Conservation (phyloP, 2,329 filamentous ascomycete genomes). For the Pseudogymnoascus sp. region DNA sequence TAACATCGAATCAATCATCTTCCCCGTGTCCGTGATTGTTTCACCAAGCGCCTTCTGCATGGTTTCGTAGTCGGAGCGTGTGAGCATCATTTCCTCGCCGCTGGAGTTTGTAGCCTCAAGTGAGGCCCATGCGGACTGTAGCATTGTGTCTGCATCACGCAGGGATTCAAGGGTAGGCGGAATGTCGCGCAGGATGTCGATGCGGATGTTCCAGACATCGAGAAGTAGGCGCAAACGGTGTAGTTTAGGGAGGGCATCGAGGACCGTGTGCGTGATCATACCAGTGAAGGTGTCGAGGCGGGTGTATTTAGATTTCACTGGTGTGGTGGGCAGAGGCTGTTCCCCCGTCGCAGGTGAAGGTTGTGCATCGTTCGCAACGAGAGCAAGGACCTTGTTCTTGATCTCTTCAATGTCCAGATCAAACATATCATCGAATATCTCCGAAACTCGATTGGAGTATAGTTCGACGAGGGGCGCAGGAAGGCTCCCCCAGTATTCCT, state of each 20-base stretch:
- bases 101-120: neutral
- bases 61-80: conserved; percentile 34
- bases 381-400: conserved; percentile 74
- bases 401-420: conserved; percentile 74
- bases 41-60: conserved; percentile 58
- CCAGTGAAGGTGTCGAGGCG: conserved; percentile 85
- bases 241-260: conserved; percentile 79
- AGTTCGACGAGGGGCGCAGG: conserved; percentile 52
- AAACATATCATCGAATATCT: conserved; percentile 63
- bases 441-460: conserved; percentile 67
- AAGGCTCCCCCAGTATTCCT: conserved; percentile 61
- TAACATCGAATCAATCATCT: conserved; percentile 73
- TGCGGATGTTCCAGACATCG: conserved; percentile 67
- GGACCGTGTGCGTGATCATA: conserved; percentile 79
- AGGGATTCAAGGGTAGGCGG: conserved; percentile 62
- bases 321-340: conserved; percentile 16
- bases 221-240: conserved; percentile 67
- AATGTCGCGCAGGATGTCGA: conserved; percentile 66
- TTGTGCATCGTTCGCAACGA: conserved; percentile 34
- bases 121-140: conserved; percentile 56
- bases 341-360: conserved; percentile 28
- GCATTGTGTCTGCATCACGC: conserved; percentile 55
- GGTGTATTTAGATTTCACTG: conserved; percentile 43
- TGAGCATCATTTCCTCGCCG: conserved; percentile 11
- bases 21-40: conserved; percentile 63